Conservation (phyloP, 257 asterid species). For the Galeopsis tetrahit region DNA sequence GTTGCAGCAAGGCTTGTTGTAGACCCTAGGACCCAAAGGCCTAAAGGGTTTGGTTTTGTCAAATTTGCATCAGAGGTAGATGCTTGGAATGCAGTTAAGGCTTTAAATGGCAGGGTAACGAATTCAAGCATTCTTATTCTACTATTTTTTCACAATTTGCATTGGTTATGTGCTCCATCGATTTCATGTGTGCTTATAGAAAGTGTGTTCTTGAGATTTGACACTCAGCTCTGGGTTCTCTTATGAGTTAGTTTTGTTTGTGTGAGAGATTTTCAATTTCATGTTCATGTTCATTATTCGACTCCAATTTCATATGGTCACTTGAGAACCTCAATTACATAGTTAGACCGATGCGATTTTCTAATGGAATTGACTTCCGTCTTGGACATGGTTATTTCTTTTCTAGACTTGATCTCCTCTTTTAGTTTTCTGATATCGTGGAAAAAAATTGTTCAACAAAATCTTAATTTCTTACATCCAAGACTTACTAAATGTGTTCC, state of each 20-base stretch:
- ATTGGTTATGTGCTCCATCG: neutral
- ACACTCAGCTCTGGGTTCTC: slow-evolving; percentile 24
- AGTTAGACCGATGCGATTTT: neutral
- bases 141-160: neutral
- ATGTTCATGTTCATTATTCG: neutral
- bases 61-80: slow-evolving; percentile 59
- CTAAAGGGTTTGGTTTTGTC: slow-evolving; percentile 80
- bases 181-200: neutral
- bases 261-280: neutral
- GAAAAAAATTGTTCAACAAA: neutral
- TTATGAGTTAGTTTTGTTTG: neutral
- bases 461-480: neutral
- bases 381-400: neutral
- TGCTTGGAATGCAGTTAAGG: slow-evolving; percentile 63
- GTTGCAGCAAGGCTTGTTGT: slow-evolving; percentile 66
- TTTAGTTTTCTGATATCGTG: neutral
- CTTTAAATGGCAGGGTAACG: slow-evolving; percentile 69
- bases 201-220: neutral
- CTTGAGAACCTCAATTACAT: slow-evolving; percentile 4
- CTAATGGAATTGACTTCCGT: neutral
- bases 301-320: neutral
- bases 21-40: slow-evolving; percentile 66
- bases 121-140: neutral
- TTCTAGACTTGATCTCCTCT: neutral
- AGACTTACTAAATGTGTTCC: slow-evolving; percentile 2